These are phyloP conservation scores for Zalaria sp. DNA, from an alignment of 2,329 filamentous ascomycete species.

Conservation along the genomic window DNA sequence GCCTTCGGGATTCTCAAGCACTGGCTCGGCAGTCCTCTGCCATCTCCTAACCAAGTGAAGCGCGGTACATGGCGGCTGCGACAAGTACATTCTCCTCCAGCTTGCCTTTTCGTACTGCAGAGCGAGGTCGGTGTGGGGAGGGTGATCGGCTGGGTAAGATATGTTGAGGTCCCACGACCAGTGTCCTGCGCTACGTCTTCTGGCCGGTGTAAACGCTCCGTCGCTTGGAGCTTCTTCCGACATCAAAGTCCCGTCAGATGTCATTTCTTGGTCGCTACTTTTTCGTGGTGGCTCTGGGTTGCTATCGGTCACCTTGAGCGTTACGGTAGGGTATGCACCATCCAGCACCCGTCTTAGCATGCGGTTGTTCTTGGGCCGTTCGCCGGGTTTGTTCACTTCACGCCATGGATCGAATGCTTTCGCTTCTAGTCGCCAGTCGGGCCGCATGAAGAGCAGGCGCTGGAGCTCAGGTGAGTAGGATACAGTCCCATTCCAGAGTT, in stretches of 20 bases:
- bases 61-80: conserved; percentile 17
- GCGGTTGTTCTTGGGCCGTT: conserved; percentile 20
- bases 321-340: conserved; percentile 19
- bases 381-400: conserved; percentile 9
- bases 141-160: conserved; percentile 13
- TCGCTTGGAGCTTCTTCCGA: conserved; percentile 1
- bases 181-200: conserved; percentile 9
- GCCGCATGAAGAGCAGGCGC: conserved; percentile 19
- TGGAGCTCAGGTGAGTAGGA: conserved; percentile 14
- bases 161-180: conserved; percentile 21
- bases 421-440: conserved; percentile 17
- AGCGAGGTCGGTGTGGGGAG: conserved; percentile 8
- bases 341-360: conserved; percentile 18
- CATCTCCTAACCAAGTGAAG: conserved; percentile 17
- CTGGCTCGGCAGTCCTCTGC: conserved; percentile 13
- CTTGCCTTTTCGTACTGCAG: conserved; percentile 15
- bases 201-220: not conserved
- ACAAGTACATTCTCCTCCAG: conserved; percentile 21
- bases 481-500: conserved; percentile 14
- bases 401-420: conserved; percentile 10
- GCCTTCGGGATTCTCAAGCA: conserved; percentile 12
- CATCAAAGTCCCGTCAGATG: not conserved
- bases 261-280: conserved; percentile 1
- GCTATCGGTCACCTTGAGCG: conserved; percentile 15
- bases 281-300: conserved; percentile 4